A percentile compares a stretch with the other conserved stretches of the same genome.
phyloP scores from a whole-genome alignment of 1,284 basidiomycete genomes.

The Irpex sp. region DNA sequence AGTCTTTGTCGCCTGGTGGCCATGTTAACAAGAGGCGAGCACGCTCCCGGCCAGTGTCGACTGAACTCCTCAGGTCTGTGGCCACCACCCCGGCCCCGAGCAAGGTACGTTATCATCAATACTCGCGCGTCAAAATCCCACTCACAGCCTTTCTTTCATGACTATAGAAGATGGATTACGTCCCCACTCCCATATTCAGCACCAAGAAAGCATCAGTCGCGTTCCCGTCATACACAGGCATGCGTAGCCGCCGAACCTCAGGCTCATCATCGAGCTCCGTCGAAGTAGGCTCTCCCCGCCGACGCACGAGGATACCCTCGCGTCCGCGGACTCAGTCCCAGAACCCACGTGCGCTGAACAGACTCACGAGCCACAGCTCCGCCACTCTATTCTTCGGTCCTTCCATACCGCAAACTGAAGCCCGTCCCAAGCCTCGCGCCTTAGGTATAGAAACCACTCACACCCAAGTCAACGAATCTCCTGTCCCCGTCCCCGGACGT shows the following conservation, averaged over 20 bases:
- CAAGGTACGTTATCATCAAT: constrained; percentile 8
- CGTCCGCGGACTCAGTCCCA: constrained; percentile 26
- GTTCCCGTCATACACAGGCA: constrained; percentile 21
- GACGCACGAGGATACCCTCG: constrained; percentile 20
- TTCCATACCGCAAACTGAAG: constrained; percentile 33
- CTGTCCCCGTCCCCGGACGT: constrained; percentile 7
- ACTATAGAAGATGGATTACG: constrained; percentile 7
- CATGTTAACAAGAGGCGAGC: constrained; percentile 68
- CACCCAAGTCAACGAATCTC: constrained; percentile 7
- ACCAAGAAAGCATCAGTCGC: constrained; percentile 18
- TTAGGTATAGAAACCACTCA: constrained; percentile 14
- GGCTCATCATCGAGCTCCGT: constrained; percentile 22
- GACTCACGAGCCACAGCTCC: constrained; percentile 40
- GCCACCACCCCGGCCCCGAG: constrained; percentile 29
- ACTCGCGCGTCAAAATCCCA: background rate
- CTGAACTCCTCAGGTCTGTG: constrained; percentile 50
- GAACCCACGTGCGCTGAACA: constrained; percentile 22
- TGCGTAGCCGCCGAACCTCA: constrained; percentile 21
- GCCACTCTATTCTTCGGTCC: constrained; percentile 74
- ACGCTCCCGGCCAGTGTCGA: constrained; percentile 59
- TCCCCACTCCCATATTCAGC: constrained; percentile 16
- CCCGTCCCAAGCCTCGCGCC: constrained; percentile 16
- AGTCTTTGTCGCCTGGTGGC: constrained; percentile 65
- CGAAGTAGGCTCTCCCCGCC: constrained; percentile 23
- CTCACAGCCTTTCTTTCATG: too few relatives aligned